These are phyloP conservation scores for Flammula alnicola DNA, from an alignment of 1,284 basidiomycete genomes.

Conservation along the genomic window DNA sequence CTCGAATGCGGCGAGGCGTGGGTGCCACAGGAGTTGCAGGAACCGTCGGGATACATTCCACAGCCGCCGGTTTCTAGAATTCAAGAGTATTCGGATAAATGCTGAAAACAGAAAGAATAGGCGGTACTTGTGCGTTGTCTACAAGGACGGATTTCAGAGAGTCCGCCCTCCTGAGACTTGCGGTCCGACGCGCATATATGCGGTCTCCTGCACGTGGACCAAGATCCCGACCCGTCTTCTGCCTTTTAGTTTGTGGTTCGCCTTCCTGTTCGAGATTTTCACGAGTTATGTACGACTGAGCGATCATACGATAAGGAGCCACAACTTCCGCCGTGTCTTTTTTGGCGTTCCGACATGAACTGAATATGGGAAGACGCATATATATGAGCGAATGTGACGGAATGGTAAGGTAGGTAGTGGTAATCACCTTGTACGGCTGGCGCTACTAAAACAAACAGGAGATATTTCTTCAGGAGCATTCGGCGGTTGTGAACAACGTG, in stretches of 20 bases:
- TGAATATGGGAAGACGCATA: neutral
- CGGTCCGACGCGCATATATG: constrained; percentile 26
- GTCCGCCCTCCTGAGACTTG: constrained; percentile 37
- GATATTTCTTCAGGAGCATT: neutral
- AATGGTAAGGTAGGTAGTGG: neutral
- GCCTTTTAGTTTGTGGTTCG: constrained; percentile 10
- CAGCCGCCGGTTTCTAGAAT: neutral
- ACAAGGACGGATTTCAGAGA: constrained; percentile 28
- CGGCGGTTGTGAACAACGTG: neutral
- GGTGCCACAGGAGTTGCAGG: constrained; percentile 21
- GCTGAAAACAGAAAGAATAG: neutral
- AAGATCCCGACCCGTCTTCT: constrained; percentile 9
- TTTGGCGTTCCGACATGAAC: neutral
- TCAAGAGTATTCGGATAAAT: neutral
- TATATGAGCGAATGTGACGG: neutral
- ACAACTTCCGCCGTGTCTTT: constrained; percentile 3
- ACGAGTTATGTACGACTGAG: constrained; percentile 15
- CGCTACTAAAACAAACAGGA: neutral
- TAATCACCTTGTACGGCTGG: neutral
- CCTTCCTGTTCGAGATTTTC: neutral
- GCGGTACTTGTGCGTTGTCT: neutral
- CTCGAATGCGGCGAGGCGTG: neutral
- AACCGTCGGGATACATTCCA: constrained; percentile 21
- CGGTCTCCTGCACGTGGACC: constrained; percentile 8
- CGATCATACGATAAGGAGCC: constrained; percentile 25